Conservation (phyloP, 495 filamentous ascomycete species). For the Penicillium nucicola region DNA sequence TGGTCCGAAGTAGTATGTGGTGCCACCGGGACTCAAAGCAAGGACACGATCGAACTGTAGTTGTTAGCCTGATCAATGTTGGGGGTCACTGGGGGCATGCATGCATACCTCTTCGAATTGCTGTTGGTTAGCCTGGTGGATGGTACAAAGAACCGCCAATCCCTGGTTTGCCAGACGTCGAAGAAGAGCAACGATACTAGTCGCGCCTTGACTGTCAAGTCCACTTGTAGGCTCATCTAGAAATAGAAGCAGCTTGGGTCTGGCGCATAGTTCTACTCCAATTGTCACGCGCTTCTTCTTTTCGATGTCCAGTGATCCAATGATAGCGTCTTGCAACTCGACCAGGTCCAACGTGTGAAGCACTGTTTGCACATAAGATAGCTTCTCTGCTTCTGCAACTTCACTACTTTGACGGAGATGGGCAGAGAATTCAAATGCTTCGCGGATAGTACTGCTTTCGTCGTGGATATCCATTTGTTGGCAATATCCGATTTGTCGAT, state of each 20-base stretch:
- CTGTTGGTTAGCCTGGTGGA: constrained; percentile 71
- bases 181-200: constrained; percentile 66
- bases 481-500: constrained; percentile 77
- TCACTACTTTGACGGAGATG: constrained; percentile 71
- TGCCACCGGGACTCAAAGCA: constrained; percentile 62
- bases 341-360: constrained; percentile 78
- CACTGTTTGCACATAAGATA: constrained; percentile 78
- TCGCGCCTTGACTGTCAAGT: constrained; percentile 74
- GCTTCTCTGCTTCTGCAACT: constrained; percentile 66
- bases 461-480: constrained; percentile 91
- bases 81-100: too few species aligned
- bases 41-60: constrained; percentile 68
- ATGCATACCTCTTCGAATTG: constrained; percentile 67
- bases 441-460: constrained; percentile 72
- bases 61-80: constrained; percentile 55
- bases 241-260: constrained; percentile 68
- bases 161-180: constrained; percentile 65
- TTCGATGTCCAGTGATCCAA: constrained; percentile 67
- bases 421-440: constrained; percentile 84
- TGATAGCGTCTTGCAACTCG: constrained; percentile 77
- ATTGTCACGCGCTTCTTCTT: constrained; percentile 70
- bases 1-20: constrained; percentile 66
- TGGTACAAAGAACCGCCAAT: constrained; percentile 63
- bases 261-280: constrained; percentile 76
- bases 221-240: constrained; percentile 72